Evolutionary conservation across 2,329 filamentous ascomycete genomes (phyloP), one percentile per base, ranked within the genome.

Genomic region (Arthrobotrys musiformis): DNA sequence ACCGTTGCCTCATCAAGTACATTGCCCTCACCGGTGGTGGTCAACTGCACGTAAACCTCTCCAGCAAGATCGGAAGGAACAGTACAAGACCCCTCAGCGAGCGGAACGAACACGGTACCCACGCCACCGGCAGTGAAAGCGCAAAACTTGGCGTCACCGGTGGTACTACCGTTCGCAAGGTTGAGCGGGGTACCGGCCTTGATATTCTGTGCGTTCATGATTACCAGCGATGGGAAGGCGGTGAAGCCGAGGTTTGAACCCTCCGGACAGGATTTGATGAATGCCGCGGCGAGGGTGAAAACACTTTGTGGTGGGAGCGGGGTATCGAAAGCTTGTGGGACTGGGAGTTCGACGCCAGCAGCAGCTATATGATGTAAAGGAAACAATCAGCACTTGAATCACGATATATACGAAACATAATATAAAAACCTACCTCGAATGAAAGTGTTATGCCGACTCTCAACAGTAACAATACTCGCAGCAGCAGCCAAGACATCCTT

Each of bases 361-460:
- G 78, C 79, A 28, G 33, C 73, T 77, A 28, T 58, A 11, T n/a
- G 50, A 40, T 22, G 2, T 37, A 8, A 22, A 52, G 26, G 19
- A 42, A 28, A 28, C n/a, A 17, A 33, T 70, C 26, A 77, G 70
- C 61, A 48, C 1, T 26, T 33, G 17, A 6, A 13, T 50, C 22
- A 35, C 17, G 13, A 48, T 35, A 48, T 24, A 28, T 17, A 52
- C 52, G 13, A 54, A 28, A 11, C 11, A 33, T n/a, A 42, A 44
- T 86, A 85, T 73, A 87, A 86, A 19, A 86, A 85, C 42, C 88
- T 89, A 72, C 86, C 84, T 79, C 91, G 89, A 83, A 93, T 89
- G 83, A 91, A 90, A 78, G 90, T 90, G 84, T 92, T 90, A 84
- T 93, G 91, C 73, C 91, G 88, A 28, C 90, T 87, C 84, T 93